A percentile compares a stretch with the other conserved stretches of the same genome.
phyloP scores from a whole-genome alignment of 2,329 filamentous ascomycete genomes.

The Pseudopyricularia cyperi region DNA sequence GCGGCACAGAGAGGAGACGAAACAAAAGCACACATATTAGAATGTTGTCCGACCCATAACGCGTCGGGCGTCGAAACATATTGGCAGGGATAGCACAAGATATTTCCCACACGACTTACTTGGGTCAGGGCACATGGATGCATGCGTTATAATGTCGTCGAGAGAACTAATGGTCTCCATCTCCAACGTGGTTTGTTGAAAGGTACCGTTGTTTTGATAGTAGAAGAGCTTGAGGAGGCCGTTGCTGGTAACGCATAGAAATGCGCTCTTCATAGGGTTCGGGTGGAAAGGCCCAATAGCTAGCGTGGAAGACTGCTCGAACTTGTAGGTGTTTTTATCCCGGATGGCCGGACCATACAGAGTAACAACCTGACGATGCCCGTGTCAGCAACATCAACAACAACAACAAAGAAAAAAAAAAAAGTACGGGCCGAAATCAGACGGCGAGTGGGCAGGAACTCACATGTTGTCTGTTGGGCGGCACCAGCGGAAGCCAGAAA shows the following conservation, averaged over 20 bases:
- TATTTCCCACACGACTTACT: conserved; percentile 30
- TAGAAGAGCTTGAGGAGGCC: conserved; percentile 66
- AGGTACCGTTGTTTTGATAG: conserved; percentile 58
- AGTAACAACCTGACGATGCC: conserved; percentile 25
- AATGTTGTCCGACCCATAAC: too few species aligned
- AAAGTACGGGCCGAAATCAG: too few species aligned
- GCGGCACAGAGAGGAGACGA: conserved; percentile 5
- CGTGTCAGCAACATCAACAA: not conserved
- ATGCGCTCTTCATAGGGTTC: conserved; percentile 53
- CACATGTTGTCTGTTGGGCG: conserved; percentile 22
- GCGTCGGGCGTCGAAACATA: too few species aligned
- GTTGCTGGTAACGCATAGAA: conserved; percentile 64
- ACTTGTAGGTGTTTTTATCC: conserved; percentile 50
- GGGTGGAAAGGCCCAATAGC: conserved; percentile 64
- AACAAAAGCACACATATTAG: not conserved
- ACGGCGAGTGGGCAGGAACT: conserved; percentile 6
- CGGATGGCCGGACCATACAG: conserved; percentile 51
- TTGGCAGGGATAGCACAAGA: not conserved
- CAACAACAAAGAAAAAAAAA: too few species aligned
- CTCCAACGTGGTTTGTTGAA: conserved; percentile 61
- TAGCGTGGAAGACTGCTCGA: conserved; percentile 52
- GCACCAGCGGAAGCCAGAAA: conserved; percentile 64
- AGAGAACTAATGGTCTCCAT: conserved; percentile 60
- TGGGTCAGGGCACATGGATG: conserved; percentile 61
- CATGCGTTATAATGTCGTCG: conserved; percentile 69